Base-by-base conservation (phyloP, 2,329 filamentous ascomycete species). In the Trichoderma atroviride region DNA sequence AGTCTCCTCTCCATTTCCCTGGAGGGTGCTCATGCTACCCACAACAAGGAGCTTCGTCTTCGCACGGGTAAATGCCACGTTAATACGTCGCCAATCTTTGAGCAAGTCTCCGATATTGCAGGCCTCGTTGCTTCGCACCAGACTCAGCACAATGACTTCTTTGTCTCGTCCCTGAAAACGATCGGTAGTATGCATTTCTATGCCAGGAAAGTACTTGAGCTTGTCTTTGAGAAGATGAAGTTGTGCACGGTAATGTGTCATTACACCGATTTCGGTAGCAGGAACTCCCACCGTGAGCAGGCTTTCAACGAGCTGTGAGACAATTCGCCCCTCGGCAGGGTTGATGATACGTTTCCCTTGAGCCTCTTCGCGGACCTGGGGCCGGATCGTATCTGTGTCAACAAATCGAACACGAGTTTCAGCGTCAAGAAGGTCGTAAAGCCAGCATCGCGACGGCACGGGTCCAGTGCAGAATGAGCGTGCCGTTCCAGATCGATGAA, bases 81-180 rank as follows among this genome's bases (percentile, higher is more conserved):
- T 99, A 77, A 99, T 94, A 60, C 96, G 84, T 68, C 96, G 85
- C 92, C 94, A 96, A 79, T 99, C 96, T 71, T 91, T 92, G 33
- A 99, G 84, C 57, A 99, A 80, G 68, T 98, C 96, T 22, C 96
- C 96, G n/a, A 99, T 94, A 61, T 87, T 88, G 71, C 90, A 88
- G 1, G 87, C 86, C 27, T 94, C 89, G 75, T 99, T 99, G 78
- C 89, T 95, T 35, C 96, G 88, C 16, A 98, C 96, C 35, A 97
- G 90, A 68, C 89, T 93, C 10, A 99, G 86, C 16, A 99, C 88
- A 0, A 98, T 88, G 3, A 97, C 90, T 76, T 97, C 94, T 78
- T 99, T 99, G 81, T 99, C 96, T 11, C 96, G 88, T 7, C 96
- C 96, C 78, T 99, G 96, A 79, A 97, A 99, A 56, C 95, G 93